phyloP scores from a whole-genome alignment of 1,139 yeast genomes.

The Waltiozyma sp. region DNA sequence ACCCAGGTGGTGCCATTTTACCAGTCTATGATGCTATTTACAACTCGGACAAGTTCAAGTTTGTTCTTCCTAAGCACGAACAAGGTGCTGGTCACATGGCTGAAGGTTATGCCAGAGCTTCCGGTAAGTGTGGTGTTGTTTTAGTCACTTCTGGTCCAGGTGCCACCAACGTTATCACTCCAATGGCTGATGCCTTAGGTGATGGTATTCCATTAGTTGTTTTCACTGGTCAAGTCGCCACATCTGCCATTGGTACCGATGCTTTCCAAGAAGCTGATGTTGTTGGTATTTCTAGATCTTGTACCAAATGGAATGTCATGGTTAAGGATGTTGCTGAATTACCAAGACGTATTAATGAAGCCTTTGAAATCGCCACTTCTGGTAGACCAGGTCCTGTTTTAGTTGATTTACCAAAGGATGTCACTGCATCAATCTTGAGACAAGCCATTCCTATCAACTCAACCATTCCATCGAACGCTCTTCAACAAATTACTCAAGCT shows the following conservation, averaged over 20 bases:
- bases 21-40: constrained; percentile 97
- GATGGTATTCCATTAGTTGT: constrained; percentile 97
- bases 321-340: constrained; percentile 88
- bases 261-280: constrained; percentile 99
- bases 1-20: constrained; percentile 96
- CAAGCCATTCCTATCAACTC: constrained; percentile 80
- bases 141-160: constrained; percentile 98
- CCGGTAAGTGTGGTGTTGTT: constrained; percentile 97
- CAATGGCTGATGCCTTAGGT: constrained; percentile 94
- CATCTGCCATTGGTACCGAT: constrained; percentile 92
- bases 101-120: constrained; percentile 93
- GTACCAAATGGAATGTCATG: constrained; percentile 99
- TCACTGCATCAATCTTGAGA: constrained; percentile 82
- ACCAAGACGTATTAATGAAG: constrained; percentile 93
- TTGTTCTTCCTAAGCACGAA: constrained; percentile 91
- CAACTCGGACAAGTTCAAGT: constrained; percentile 79
- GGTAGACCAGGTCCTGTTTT: constrained; percentile 99
- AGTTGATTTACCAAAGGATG: constrained; percentile 96
- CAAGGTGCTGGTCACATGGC: constrained; percentile 99
- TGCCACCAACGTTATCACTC: constrained; percentile 94
- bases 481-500: constrained; percentile 57
- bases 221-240: constrained; percentile 96
- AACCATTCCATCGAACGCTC: constrained; percentile 74
- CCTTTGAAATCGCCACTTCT: constrained; percentile 89
- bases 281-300: constrained; percentile 89